Evolutionary conservation across 1,139 yeast genomes (phyloP), one percentile per base, ranked within the genome.

Genomic region (Candida frijolesensis): DNA sequence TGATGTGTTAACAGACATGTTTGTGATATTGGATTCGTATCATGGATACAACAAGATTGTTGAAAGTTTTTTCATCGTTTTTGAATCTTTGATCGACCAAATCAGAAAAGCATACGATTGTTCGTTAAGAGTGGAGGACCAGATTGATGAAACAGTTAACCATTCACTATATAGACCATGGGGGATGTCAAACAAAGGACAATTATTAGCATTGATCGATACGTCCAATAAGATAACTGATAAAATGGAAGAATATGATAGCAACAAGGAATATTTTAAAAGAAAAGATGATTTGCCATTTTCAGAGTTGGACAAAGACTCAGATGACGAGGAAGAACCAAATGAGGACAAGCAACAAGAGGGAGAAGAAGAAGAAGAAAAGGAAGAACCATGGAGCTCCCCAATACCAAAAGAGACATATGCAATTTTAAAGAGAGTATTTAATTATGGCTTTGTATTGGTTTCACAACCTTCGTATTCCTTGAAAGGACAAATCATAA

Each of bases 41-140:
- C 96, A 92, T 68, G 96, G 95, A 0, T 92, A 94, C 64, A 71
- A 83, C 1, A 72, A 76, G 14, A 70, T 94, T 19, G 85, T 89
- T 45, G 85, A 85, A 52, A 91, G 91, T 0, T 85, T 90, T 52
- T 89, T 92, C 56, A 69, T 79, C 6, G 86, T 89, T 0, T 89
- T 92, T 59, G 80, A 79, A 45, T 85, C 87, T 15, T 67, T 92
- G 1, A 76, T 85, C 1, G 68, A 69, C 15, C 89, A 87, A 60
- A 74, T 87, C 11, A 66, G 68, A 19, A 64, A 65, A 10, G 62
- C 70, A 35, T 84, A 78, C 58, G 51, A 76, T 42, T 45, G 42
- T 2, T 57, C 12, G 12, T n/a, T 18, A 7, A 39, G 46, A 12
- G 44, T 44, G 6, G 44, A 41, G 22, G 18, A 25, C 2, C 45